phyloP scores from a whole-genome alignment of 225 moss, liverwort and hornwort species.

The Marchantia paleacea region DNA sequence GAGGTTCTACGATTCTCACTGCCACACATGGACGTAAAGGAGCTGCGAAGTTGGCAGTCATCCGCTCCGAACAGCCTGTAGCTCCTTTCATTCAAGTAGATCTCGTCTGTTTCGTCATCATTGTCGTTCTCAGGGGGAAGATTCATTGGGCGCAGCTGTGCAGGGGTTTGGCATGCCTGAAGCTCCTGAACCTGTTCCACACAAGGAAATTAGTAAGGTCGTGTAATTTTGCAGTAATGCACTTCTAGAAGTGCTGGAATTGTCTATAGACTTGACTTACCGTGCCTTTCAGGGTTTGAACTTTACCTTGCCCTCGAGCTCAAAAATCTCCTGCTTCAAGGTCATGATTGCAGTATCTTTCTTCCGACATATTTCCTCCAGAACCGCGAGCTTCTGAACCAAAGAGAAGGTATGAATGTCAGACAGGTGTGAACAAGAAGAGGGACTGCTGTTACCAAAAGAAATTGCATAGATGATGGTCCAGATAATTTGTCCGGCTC shows the following conservation, averaged over 20 bases:
- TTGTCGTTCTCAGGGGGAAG: conserved; percentile 25
- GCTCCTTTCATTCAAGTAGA: conserved; percentile 27
- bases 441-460: too few species aligned
- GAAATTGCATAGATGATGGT: neutral
- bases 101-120: conserved; percentile 35
- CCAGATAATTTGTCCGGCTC: too few species aligned
- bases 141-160: conserved; percentile 43
- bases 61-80: conserved; percentile 33
- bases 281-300: neutral
- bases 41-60: conserved; percentile 39
- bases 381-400: conserved; percentile 44
- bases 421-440: too few species aligned
- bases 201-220: neutral
- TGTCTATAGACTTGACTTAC: neutral
- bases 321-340: conserved; percentile 46
- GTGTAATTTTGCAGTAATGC: neutral
- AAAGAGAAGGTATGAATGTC: neutral
- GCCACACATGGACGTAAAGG: conserved; percentile 33
- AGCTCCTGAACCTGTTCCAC: conserved; percentile 41
- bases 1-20: conserved; percentile 46
- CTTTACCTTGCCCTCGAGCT: conserved; percentile 44
- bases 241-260: neutral
- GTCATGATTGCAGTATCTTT: conserved; percentile 39
- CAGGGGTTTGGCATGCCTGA: conserved; percentile 44
- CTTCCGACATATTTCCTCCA: conserved; percentile 46